Conservation (phyloP, 2,329 filamentous ascomycete species). For the Paecilomyces niveus region DNA sequence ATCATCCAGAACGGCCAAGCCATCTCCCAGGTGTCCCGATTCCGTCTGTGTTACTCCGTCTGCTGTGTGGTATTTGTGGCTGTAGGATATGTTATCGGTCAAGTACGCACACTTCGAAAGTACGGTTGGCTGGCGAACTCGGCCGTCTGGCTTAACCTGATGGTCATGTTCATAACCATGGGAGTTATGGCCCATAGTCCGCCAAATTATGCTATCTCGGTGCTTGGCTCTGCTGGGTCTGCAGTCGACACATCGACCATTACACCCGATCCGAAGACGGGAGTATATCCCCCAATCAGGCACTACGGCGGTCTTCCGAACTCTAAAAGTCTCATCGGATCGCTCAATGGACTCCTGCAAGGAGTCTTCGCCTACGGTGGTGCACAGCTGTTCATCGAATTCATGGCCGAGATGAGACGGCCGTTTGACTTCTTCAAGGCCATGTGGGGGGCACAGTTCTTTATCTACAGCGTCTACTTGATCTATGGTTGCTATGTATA, state of each 20-base stretch:
- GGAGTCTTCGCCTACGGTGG: constrained; percentile 55
- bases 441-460: constrained; percentile 38
- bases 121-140: constrained; percentile 51
- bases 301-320: constrained; percentile 35
- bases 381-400: constrained; percentile 51
- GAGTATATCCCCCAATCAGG: constrained; percentile 24
- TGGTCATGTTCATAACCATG: constrained; percentile 52
- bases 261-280: constrained; percentile 15
- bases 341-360: constrained; percentile 47
- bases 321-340: constrained; percentile 36
- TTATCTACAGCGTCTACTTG: constrained; percentile 44
- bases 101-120: constrained; percentile 49
- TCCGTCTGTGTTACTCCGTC: constrained; percentile 46
- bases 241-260: constrained; percentile 15
- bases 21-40: constrained; percentile 47
- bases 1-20: constrained; percentile 49
- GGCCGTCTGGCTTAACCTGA: constrained; percentile 50
- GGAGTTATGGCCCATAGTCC: constrained; percentile 43
- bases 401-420: constrained; percentile 48
- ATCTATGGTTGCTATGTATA: constrained; percentile 44
- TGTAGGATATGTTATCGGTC: constrained; percentile 47
- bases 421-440: constrained; percentile 45
- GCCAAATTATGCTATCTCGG: constrained; percentile 40
- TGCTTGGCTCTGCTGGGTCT: constrained; percentile 19
- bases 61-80: constrained; percentile 46